Base-by-base conservation (phyloP, 1,284 basidiomycete species). In the Takashimella tepidaria region DNA sequence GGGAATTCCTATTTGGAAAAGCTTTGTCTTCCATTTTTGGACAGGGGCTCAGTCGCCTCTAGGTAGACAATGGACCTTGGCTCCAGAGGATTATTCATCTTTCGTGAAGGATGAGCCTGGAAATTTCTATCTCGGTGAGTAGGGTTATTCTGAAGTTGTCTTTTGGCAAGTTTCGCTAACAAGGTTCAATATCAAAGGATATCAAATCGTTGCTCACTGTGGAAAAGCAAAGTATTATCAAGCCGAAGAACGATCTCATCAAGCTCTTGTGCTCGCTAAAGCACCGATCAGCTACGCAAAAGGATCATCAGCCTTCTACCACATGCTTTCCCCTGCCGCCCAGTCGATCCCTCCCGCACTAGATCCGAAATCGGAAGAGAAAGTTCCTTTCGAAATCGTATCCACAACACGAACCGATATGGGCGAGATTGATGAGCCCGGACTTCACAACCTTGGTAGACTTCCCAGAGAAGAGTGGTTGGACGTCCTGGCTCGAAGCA, bases 221-320 rank as follows among this genome's bases (percentile, higher is more conserved):
- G 26, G 21, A 19, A 49, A 53, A 13, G 49, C 58, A 2, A 52
- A 55, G 1, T 59, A 70, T 13, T 25, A 41, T n/a, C 42, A 24
- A 5, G 52, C 52, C 1, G 26, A 51, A 0, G 53, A 67, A 27
- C 68, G 74, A 11, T 55, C 67, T 23, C 64, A 72, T 47, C 66
- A 65, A 19, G 76, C 61, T 1, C 69, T 74, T 53, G 59, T 75
- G 16, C 59, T 75, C n/a, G 72, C 72, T 22, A 78, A 78, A 56
- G 41, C 59, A 3, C 31, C 60, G 5, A 40, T 58, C 4, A 75
- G 71, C 57, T 75, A 77, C 50, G 26, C 54, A 57, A 56, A 47
- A 1, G 12, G 16, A 53, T 56, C 37, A 24, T 20, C 22, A 47
- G 49, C 4, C 13, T 41, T 21, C 44, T 59, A 11, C 49, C 45